Conservation (phyloP, 176 grass and related monocot species). For the Avena insularis region DNA sequence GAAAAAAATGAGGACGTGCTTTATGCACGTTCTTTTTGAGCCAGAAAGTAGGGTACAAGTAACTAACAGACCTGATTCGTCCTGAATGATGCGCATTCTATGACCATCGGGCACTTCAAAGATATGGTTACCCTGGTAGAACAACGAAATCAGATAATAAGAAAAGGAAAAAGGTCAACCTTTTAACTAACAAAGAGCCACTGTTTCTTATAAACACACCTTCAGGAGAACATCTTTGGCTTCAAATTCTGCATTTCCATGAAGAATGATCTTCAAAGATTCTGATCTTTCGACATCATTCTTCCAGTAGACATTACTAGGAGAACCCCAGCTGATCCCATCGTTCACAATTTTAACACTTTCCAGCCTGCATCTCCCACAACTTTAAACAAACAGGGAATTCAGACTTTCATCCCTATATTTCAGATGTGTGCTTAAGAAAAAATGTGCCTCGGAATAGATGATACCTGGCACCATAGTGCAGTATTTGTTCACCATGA, state of each 20-base stretch:
- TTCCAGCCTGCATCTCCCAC: conserved; percentile 78
- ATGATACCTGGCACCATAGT: conserved; percentile 74
- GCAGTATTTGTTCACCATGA: conserved; percentile 66
- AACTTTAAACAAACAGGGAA: conserved; percentile 58
- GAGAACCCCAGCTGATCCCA: conserved; percentile 87
- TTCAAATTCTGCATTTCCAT: conserved; percentile 98
- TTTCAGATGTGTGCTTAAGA: conserved; percentile 11
- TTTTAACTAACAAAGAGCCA: too few relatives aligned
- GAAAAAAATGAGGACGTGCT: not conserved
- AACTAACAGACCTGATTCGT: conserved; percentile 57
- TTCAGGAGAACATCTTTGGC: conserved; percentile 73
- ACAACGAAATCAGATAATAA: conserved; percentile 36
- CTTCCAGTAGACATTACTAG: conserved; percentile 92
- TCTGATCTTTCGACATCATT: conserved; percentile 92
- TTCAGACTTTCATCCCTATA: conserved; percentile 34
- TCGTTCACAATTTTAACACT: conserved; percentile 74
- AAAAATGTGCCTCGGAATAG: not conserved
- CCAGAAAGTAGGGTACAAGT: conserved; percentile 2
- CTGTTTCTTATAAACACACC: conserved; percentile 51
- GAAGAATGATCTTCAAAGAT: conserved; percentile 82
- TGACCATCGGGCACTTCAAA: conserved; percentile 89
- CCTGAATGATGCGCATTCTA: conserved; percentile 68
- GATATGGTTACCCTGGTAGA: conserved; percentile 78
- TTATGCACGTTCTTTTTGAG: not conserved
- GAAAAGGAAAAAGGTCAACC: too few relatives aligned